phyloP scores from a whole-genome alignment of 176 grass and related monocot species.

The Calamus simplicifolius region DNA sequence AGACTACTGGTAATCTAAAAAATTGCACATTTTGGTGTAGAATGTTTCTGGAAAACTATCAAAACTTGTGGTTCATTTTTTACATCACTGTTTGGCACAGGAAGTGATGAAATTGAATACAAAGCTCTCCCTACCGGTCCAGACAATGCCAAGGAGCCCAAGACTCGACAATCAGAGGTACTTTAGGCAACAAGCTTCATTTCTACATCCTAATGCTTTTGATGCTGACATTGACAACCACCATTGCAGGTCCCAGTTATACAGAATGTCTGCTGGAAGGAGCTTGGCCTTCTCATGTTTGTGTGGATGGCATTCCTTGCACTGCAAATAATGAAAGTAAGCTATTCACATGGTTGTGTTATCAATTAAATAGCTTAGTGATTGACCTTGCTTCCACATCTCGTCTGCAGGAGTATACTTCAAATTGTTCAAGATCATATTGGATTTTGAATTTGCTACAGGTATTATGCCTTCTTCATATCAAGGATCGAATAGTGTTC shows the following conservation, averaged over 20 bases:
- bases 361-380: background rate
- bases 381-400: background rate
- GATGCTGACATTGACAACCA: background rate
- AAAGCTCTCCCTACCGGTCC: conserved; percentile 2
- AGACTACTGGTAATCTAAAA: conserved; percentile 3
- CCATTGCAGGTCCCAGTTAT: conserved; percentile 2
- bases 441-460: conserved; percentile 13
- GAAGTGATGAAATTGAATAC: conserved; percentile 1
- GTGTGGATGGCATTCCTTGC: conserved; percentile 11
- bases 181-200: background rate
- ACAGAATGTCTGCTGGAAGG: conserved; percentile 19
- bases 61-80: too few species aligned
- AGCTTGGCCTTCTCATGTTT: conserved; percentile 14
- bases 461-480: background rate
- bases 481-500: too few species aligned
- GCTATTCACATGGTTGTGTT: background rate
- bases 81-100: too few species aligned
- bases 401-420: conserved; percentile 4
- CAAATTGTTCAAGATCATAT: conserved; percentile 7
- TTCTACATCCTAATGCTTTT: too few species aligned
- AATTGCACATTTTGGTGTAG: background rate
- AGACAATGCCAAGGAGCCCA: background rate
- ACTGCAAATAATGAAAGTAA: conserved; percentile 11
- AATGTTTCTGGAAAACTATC: too few species aligned
- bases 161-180: background rate